Percentiles rank a stretch among this genome's conserved stretches.
phyloP scores from a whole-genome alignment of 495 filamentous ascomycete genomes.

The Oidiodendron maius region DNA sequence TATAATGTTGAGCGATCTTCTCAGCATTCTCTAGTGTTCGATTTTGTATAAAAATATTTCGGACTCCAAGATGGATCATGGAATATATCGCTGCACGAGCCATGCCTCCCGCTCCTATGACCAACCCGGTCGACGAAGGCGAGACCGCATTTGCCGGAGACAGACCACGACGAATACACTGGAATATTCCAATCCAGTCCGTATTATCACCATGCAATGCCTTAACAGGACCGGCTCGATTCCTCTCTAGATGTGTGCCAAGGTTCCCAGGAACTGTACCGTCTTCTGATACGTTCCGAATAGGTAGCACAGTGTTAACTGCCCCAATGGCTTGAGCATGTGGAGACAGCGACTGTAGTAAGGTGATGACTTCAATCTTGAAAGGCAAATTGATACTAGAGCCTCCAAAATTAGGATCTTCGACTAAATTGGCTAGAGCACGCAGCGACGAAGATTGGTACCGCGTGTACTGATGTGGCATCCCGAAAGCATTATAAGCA shows the following conservation, averaged over 20 bases:
- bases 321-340: slow-evolving; percentile 73
- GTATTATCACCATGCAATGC: slow-evolving; percentile 78
- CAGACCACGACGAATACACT: slow-evolving; percentile 63
- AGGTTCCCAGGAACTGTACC: slow-evolving; percentile 28
- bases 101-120: slow-evolving; percentile 77
- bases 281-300: too few species aligned
- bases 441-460: slow-evolving; percentile 58
- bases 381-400: slow-evolving; percentile 67
- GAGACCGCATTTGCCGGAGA: slow-evolving; percentile 71
- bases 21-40: slow-evolving; percentile 53
- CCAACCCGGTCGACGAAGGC: slow-evolving; percentile 57
- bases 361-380: slow-evolving; percentile 62
- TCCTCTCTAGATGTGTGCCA: slow-evolving; percentile 55
- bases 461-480: slow-evolving; percentile 67
- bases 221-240: slow-evolving; percentile 53
- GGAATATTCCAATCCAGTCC: slow-evolving; percentile 68
- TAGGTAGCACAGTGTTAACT: slow-evolving; percentile 70
- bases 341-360: slow-evolving; percentile 58
- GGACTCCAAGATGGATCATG: slow-evolving; percentile 65
- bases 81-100: slow-evolving; percentile 72
- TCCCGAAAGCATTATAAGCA: slow-evolving; percentile 59
- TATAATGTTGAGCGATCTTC: slow-evolving; percentile 57
- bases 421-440: slow-evolving; percentile 52
- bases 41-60: slow-evolving; percentile 70
- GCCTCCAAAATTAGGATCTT: slow-evolving; percentile 62